Conservation (phyloP, 768 basidiomycete species). For the Xerocomellus chrysenteron region DNA sequence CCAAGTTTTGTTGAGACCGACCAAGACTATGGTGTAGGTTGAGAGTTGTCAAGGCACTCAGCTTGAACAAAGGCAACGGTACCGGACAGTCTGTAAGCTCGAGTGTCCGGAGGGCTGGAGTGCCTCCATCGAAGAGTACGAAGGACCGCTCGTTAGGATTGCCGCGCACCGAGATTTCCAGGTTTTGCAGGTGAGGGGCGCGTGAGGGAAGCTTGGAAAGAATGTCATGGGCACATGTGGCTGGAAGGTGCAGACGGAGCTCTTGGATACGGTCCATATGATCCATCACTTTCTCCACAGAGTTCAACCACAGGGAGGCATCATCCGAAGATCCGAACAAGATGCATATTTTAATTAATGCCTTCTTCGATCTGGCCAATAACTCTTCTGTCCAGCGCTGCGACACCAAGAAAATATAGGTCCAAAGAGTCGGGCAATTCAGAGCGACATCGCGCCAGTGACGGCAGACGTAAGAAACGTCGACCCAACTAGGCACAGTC, state of each 20-base stretch:
- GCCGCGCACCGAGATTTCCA: background rate
- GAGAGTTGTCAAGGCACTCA: conserved; percentile 34
- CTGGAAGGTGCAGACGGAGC: background rate
- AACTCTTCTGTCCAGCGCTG: conserved; percentile 40
- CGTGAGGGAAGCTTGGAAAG: background rate
- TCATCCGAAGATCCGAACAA: too few relatives aligned
- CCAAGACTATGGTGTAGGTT: conserved; percentile 26
- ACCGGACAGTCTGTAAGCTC: background rate
- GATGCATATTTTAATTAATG: conserved; percentile 18
- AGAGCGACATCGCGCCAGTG: conserved; percentile 47
- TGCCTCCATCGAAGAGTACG: background rate
- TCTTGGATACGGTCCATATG: conserved; percentile 2
- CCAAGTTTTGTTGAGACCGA: conserved; percentile 23
- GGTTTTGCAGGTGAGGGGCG: background rate
- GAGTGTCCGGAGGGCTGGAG: background rate
- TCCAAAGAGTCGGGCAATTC: conserved; percentile 42
- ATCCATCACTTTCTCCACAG: background rate
- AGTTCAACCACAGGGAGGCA: too few relatives aligned
- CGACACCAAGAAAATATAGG: conserved; percentile 27
- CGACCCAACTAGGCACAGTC: background rate
- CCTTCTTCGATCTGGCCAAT: conserved; percentile 43
- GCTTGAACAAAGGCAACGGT: background rate
- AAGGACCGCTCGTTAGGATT: background rate
- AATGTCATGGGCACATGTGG: background rate
- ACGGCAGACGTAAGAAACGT: conserved; percentile 14